Base-by-base conservation (phyloP, 768 basidiomycete species). In the Russula ochroleuca region DNA sequence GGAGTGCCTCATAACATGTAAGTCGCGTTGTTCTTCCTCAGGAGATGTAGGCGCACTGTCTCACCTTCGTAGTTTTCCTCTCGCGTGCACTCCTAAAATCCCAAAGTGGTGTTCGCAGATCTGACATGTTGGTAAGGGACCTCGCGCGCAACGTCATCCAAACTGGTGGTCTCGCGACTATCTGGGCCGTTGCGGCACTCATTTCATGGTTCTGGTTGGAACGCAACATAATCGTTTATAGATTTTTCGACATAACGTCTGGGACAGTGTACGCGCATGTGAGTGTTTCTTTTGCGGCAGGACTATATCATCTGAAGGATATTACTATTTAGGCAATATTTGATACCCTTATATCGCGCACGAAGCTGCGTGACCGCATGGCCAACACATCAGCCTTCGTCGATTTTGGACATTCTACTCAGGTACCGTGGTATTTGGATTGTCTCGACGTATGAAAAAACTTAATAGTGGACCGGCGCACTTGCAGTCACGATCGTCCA, bases 1-100 rank as follows among this genome's bases (percentile, higher is more conserved):
- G 13, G 59, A 60, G 15, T 60, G 50, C 31, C 50, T 60, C 31
- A 60, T 60, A 31, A n/a, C 59, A 9, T 15, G 59, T 60, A 52
- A 13, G 50, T 25, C 17, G 14, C 5, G 13, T 59, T 2, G 25
- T 52, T 21, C 28, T 6, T 11, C 5, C 10, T 19, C 6, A 6
- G 28, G 2, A 31, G 43, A 15, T 31, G 9, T 11, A 38, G n/a
- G 17, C 9, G 33, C 31, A 52, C 31, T 41, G n/a, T 6, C 17
- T n/a, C 11, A 23, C 11, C 9, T 9, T 25, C 3, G 5, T 23
- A 60, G 59, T 60, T 23, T 40, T 60, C 21, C 59, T 60, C 13
- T 6, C 4, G 14, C 50, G 59, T 3, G 50, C 21, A 25, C 50
- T 60, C 43, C n/a, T 60, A 19, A 52, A 43, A 15, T 14, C 50